These are phyloP conservation scores for Ottelia alismoides DNA, from an alignment of 106 monocot species.

Conservation along the genomic window DNA sequence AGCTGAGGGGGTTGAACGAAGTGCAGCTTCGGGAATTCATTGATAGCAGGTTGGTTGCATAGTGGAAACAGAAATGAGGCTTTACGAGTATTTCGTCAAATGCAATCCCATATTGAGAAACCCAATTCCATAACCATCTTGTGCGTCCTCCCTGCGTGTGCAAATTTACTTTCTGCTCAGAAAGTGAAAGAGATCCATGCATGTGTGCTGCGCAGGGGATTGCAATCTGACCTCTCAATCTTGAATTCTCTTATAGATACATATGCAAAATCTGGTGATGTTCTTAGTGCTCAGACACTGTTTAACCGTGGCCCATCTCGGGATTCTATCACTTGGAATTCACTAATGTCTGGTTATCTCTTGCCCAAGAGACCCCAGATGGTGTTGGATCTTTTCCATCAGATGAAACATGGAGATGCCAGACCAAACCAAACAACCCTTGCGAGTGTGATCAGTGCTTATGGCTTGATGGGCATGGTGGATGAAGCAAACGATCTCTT, in stretches of 20 bases:
- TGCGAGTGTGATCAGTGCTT: constrained; percentile 32
- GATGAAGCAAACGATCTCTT: constrained; percentile 55
- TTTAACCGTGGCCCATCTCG: constrained; percentile 25
- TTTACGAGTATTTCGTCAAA: constrained; percentile 50
- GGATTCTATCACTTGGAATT: constrained; percentile 76
- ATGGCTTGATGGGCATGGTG: constrained; percentile 41
- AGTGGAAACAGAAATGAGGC: constrained; percentile 46
- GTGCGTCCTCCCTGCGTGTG: constrained; percentile 61
- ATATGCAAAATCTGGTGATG: constrained; percentile 62
- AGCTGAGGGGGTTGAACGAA: constrained; percentile 36
- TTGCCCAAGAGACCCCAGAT: constrained; percentile 37
- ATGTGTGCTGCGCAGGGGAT: constrained; percentile 27
- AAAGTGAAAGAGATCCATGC: constrained; percentile 89
- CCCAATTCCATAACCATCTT: constrained; percentile 64
- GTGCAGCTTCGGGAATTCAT: constrained; percentile 73
- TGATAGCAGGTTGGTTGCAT: constrained; percentile 58
- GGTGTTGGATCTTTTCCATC: constrained; percentile 31
- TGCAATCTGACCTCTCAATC: constrained; percentile 32
- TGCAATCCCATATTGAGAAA: constrained; percentile 36
- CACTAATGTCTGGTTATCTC: constrained; percentile 49
- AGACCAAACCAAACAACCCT: constrained; percentile 43
- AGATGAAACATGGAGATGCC: constrained; percentile 39
- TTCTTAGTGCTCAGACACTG: constrained; percentile 31
- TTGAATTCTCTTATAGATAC: constrained; percentile 54
- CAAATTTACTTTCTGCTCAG: constrained; percentile 37